Evolutionary conservation across 768 basidiomycete species (phyloP).

Genomic region (Serendipita vermifera): DNA sequence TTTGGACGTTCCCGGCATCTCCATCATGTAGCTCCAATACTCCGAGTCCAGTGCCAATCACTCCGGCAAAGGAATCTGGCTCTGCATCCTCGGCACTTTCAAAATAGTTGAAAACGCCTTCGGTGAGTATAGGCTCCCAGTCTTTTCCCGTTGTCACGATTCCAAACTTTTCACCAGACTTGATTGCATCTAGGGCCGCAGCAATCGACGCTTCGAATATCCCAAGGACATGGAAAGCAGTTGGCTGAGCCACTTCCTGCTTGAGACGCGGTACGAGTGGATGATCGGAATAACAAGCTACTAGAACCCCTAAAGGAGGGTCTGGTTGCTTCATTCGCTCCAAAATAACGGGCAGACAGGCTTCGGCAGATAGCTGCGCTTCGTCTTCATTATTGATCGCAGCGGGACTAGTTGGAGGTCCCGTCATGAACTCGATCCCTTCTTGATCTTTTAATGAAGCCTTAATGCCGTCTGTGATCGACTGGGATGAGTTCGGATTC

Average conservation of each 20-base stretch:
- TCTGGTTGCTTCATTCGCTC: neutral
- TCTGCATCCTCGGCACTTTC: slow-evolving; percentile 12
- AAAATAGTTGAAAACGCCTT: slow-evolving; percentile 19
- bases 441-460: slow-evolving; percentile 10
- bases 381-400: slow-evolving; percentile 20
- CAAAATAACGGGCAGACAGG: slow-evolving; percentile 15
- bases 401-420: slow-evolving; percentile 16
- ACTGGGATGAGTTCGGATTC: slow-evolving; percentile 26
- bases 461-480: slow-evolving; percentile 23
- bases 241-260: slow-evolving; percentile 13
- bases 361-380: slow-evolving; percentile 15
- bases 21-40: slow-evolving; percentile 25
- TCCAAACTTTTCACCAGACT: slow-evolving; percentile 21
- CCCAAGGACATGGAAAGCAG: slow-evolving; percentile 20
- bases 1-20: slow-evolving; percentile 18
- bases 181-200: slow-evolving; percentile 19
- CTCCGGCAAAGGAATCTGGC: slow-evolving; percentile 22
- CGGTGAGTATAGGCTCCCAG: slow-evolving; percentile 23
- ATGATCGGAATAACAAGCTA: slow-evolving; percentile 27
- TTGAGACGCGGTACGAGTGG: slow-evolving; percentile 22
- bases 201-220: slow-evolving; percentile 27
- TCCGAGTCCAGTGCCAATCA: slow-evolving; percentile 25
- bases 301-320: slow-evolving; percentile 13
- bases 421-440: slow-evolving; percentile 15
- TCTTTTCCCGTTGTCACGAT: slow-evolving; percentile 28